Evolutionary conservation across 2,329 filamentous ascomycete genomes (phyloP).

Genomic region (Alternaria atra): DNA sequence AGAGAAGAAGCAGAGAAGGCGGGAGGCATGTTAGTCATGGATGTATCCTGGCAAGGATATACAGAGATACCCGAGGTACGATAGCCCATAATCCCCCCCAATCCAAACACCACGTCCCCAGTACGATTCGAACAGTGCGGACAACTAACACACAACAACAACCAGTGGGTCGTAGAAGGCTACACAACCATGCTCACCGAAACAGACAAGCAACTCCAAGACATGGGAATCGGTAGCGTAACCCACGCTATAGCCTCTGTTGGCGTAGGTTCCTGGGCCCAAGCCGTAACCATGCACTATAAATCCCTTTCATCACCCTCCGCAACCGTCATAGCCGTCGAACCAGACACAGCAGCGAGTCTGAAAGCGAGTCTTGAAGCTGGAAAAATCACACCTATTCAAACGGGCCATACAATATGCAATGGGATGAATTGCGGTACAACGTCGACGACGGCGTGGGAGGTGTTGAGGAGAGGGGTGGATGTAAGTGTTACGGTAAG

Average conservation of each 20-base stretch:
- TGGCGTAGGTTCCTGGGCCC: conserved; percentile 76
- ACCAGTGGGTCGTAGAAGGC: conserved; percentile 77
- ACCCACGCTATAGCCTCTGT: conserved; percentile 70
- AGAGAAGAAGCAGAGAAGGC: conserved; percentile 54
- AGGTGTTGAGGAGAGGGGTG: conserved; percentile 64
- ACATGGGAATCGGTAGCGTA: conserved; percentile 47
- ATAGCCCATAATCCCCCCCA: too few species aligned
- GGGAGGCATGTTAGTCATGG: conserved; percentile 69
- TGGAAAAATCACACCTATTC: conserved; percentile 60
- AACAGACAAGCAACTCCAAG: conserved; percentile 67
- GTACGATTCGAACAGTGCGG: too few species aligned
- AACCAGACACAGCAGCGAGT: conserved; percentile 72
- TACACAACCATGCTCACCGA: conserved; percentile 78
- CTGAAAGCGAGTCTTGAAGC: conserved; percentile 61
- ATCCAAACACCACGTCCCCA: too few species aligned
- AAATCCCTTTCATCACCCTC: conserved; percentile 54
- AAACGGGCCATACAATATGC: conserved; percentile 74
- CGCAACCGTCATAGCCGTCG: conserved; percentile 69
- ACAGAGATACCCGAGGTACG: conserved; percentile 68
- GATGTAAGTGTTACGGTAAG: conserved; percentile 69
- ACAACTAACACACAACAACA: too few species aligned
- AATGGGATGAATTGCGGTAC: conserved; percentile 77
- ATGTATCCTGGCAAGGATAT: conserved; percentile 73
- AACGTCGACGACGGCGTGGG: conserved; percentile 72
- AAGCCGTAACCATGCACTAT: conserved; percentile 73